These are phyloP conservation scores for Trichosporon sp. DNA, from an alignment of 1,284 basidiomycete genomes.

Conservation along the genomic window DNA sequence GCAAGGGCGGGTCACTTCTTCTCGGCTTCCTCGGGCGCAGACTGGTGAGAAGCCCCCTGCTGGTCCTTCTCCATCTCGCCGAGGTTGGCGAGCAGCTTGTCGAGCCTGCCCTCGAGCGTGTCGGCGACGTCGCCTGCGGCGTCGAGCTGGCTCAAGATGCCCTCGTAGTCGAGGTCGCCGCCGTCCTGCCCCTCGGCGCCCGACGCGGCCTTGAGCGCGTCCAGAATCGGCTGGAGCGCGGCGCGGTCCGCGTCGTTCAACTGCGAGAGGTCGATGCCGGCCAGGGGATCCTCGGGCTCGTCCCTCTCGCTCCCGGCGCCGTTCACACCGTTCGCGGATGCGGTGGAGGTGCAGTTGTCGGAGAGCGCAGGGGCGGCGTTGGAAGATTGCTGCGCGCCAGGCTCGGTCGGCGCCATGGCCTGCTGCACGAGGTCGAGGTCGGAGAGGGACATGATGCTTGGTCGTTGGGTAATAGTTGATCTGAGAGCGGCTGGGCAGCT, in stretches of 20 bases:
- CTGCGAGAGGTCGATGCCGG: conserved; percentile 24
- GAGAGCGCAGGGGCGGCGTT: neutral
- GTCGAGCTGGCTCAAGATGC: conserved; percentile 44
- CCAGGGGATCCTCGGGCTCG: conserved; percentile 11
- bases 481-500: neutral
- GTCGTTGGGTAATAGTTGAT: neutral
- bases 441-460: conserved; percentile 32
- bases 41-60: neutral
- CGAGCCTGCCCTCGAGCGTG: conserved; percentile 45
- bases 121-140: conserved; percentile 46
- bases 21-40: conserved; percentile 43
- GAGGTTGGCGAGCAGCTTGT: conserved; percentile 39
- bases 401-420: conserved; percentile 36
- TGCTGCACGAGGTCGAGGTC: conserved; percentile 47
- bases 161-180: conserved; percentile 31
- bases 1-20: conserved; percentile 29
- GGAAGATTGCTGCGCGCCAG: conserved; percentile 5
- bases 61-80: conserved; percentile 28
- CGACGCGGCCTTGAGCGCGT: conserved; percentile 21
- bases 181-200: conserved; percentile 22
- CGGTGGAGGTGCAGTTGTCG: conserved; percentile 2
- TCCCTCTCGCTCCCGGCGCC: neutral
- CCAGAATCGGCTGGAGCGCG: conserved; percentile 28
- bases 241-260: conserved; percentile 25
- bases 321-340: too few species aligned